Base-by-base conservation (phyloP, 306 rosid species). In the Morella rubra region DNA sequence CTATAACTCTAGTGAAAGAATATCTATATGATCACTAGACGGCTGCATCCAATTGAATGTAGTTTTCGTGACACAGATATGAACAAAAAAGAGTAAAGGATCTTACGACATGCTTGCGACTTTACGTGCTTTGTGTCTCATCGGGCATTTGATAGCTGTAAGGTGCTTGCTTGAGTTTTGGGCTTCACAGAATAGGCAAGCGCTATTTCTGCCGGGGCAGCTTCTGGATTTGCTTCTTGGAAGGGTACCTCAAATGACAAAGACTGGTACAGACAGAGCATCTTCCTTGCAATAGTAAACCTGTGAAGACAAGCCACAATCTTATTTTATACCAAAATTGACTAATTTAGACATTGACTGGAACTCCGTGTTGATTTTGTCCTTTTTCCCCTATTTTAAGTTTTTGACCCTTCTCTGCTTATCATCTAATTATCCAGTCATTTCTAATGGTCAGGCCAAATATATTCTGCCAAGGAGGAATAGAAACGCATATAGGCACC, bases 221-320 rank as follows among this genome's bases (percentile, higher is more conserved):
- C 71, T 74, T 78, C 81, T 24, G 82, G 72, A 77, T 9, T 81
- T 78, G 84, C 92, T 77, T 88, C 90, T 49, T 41, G 83, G 82
- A 92, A 90, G 59, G 97, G 87, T 41, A 90, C 86, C 80, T 89
- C 92, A 78, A 92, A 95, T 74, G 83, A 80, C 82, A 90, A 75
- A 11, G 97, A 85, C 67, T 92, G 87, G 78, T 90, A 91, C 79
- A 95, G 83, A 80, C 97, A 92, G 68, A 92, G 91, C 85, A 81
- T 92, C 99, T 82, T 91, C 97, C 85, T 95, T 95, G 93, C 97
- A 92, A 84, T 88, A 91, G 86, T 91, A 95, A 62, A 95, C 87
- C 97, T 92, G 88, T 76, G 81, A 82, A 79, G 75, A 76, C 40
- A 72, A 81, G 74, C 75, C 37, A 32, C 37, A 54, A 55, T 59